phyloP scores from a whole-genome alignment of 805 yeast genomes.

The Yamadazyma paraphyllophila region DNA sequence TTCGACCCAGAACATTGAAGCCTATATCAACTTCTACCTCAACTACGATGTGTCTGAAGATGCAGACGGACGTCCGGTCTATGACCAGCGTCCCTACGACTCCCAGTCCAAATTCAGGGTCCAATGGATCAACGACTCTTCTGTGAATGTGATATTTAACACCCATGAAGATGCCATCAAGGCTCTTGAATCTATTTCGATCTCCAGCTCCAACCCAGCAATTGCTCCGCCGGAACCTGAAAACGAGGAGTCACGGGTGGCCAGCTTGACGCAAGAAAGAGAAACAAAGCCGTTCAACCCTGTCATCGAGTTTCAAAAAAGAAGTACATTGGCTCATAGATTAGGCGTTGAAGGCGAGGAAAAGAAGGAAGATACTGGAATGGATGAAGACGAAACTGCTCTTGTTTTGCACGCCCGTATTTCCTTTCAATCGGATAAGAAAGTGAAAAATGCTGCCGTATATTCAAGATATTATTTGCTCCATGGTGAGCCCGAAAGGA shows the following conservation, averaged over 20 bases:
- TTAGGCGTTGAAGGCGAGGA: conserved; percentile 21
- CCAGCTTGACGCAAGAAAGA: conserved; percentile 34
- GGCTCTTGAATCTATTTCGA: conserved; percentile 37
- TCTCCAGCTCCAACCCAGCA: conserved; percentile 17
- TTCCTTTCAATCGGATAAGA: conserved; percentile 53
- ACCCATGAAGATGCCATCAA: conserved; percentile 39
- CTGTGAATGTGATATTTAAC: conserved; percentile 55
- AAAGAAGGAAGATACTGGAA: conserved; percentile 10
- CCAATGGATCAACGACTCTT: conserved; percentile 67
- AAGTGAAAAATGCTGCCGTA: conserved; percentile 54
- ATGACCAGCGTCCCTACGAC: conserved; percentile 24
- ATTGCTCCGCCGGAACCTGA: conserved; percentile 10
- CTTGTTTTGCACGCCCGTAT: conserved; percentile 45
- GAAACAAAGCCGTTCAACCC: conserved; percentile 41
- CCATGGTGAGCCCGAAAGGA: conserved; percentile 68
- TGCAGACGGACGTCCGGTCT: conserved; percentile 14
- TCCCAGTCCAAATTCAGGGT: conserved; percentile 40
- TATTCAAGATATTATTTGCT: conserved; percentile 63
- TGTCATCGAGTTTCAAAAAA: conserved; percentile 31
- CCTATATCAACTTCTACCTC: conserved; percentile 48
- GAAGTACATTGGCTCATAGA: conserved; percentile 29
- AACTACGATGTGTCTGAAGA: conserved; percentile 26
- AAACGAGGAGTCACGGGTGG: conserved; percentile 18
- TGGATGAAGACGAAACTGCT: conserved; percentile 41
- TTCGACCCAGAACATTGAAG: conserved; percentile 57